Base-by-base conservation (phyloP, 192 early-diverging fungal genomes). In the Gigaspora rosea region DNA sequence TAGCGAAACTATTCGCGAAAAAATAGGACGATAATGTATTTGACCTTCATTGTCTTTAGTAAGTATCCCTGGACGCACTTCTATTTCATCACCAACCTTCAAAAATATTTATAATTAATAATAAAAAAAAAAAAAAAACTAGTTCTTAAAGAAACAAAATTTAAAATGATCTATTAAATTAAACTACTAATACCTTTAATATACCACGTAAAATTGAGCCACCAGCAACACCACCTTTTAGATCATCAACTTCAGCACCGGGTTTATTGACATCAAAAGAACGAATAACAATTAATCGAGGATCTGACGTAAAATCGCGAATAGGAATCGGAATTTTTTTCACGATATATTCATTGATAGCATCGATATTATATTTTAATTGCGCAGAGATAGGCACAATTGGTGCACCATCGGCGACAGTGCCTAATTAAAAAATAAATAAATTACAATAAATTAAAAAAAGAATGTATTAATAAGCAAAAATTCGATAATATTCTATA, bases 201-300 rank as follows among this genome's bases (percentile, higher is more conserved):
- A 97, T 94, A 82, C 97, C 97, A 76, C 87, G 91, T 58, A 99
- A 86, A 73, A 99, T 97, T 73, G 92, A 94, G 48, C 98, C 98
- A 88, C 97, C 98, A 64, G 95, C 97, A 80, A 99, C 96, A 81
- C 98, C 97, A 81, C 98, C 98, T 85, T 94, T 94, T 72, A 99
- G 88, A 56, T 95, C 89, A 27, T 91, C 88, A 35, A 98, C 92
- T 85, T 96, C 96, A 32, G 92, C 90, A 81, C 98, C 98, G 49
- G 98, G 97, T 84, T 98, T 97, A 89, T 99, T 99, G 76, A 99
- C 94, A 82, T 99, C 97, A 75, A 99, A 99, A 35, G 94, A 95
- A 82, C 97, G 94, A 82, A 99, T 99, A 75, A 99, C 96, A 82
- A 98, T 98, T 70, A 99, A 86, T 49, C 93, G 91, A 46, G 98